A percentile compares a stretch with the other conserved stretches of the same genome.
phyloP scores from a whole-genome alignment of 1,139 yeast genomes.

The Pichia sp. region DNA sequence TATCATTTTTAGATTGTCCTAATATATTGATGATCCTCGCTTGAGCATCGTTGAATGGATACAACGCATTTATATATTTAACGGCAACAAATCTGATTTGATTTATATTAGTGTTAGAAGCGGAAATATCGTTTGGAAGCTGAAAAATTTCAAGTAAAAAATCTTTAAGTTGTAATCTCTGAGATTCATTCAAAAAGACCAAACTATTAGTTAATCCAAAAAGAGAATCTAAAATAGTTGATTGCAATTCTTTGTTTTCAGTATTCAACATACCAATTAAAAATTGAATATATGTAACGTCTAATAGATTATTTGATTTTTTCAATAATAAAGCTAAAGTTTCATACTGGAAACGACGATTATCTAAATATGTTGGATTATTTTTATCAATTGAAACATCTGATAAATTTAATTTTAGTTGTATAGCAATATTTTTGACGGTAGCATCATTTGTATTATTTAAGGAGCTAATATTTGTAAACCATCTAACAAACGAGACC shows the following conservation, averaged over 20 bases:
- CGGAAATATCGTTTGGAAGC: conserved; percentile 13
- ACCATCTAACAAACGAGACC: conserved; percentile 47
- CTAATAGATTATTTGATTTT: conserved; percentile 42
- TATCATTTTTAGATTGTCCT: conserved; percentile 48
- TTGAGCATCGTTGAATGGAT: conserved; percentile 61
- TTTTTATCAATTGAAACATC: conserved; percentile 31
- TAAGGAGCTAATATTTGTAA: conserved; percentile 21
- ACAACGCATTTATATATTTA: conserved; percentile 59
- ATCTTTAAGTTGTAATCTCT: conserved; percentile 40
- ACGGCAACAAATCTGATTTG: conserved; percentile 57
- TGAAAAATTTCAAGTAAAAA: conserved; percentile 39
- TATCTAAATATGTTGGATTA: conserved; percentile 30
- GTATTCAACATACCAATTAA: conserved; percentile 66
- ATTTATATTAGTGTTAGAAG: conserved; percentile 24
- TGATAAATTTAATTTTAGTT: conserved; percentile 45
- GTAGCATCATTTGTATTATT: conserved; percentile 31
- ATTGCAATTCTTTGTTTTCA: conserved; percentile 56
- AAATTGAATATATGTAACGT: conserved; percentile 54
- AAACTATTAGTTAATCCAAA: conserved; percentile 52
- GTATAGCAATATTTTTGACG: conserved; percentile 39
- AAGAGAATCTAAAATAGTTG: conserved; percentile 69
- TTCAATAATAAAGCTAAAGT: conserved; percentile 63
- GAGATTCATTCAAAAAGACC: conserved; percentile 33
- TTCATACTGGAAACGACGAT: conserved; percentile 68
- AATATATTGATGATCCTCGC: conserved; percentile 65